Evolutionary conservation across 2,329 filamentous ascomycete species (phyloP).

Genomic region (Fusarium nisikadoi): DNA sequence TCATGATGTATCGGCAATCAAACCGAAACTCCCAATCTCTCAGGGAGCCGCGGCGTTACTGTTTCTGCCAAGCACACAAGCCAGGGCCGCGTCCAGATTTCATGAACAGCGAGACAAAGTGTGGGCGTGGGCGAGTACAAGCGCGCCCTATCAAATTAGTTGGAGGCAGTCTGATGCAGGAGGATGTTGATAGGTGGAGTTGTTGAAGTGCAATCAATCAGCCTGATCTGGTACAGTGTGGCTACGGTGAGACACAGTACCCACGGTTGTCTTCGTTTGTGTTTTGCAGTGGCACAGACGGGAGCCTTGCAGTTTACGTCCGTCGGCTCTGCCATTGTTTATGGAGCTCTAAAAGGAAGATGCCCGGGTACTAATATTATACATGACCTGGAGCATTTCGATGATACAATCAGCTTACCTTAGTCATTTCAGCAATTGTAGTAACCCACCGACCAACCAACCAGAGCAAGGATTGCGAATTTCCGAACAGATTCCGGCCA

Average conservation of each 20-base stretch:
- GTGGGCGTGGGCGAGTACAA: conserved; percentile 23
- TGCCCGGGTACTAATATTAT: not conserved
- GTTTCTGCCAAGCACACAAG: conserved; percentile 25
- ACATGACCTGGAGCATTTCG: not conserved
- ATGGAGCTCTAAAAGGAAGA: conserved; percentile 16
- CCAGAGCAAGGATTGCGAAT: conserved; percentile 22
- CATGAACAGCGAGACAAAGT: conserved; percentile 21
- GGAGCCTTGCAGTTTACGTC: conserved; percentile 27
- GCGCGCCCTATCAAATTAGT: conserved; percentile 22
- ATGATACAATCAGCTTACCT: conserved; percentile 13
- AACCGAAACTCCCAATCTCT: conserved; percentile 19
- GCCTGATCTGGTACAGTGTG: conserved; percentile 19
- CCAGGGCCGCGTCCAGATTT: conserved; percentile 2
- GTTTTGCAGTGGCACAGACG: conserved; percentile 21
- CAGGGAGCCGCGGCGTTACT: conserved; percentile 20
- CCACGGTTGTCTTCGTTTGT: not conserved
- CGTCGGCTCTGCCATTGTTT: conserved; percentile 16
- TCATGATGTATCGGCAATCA: conserved; percentile 34
- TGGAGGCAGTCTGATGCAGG: conserved; percentile 13
- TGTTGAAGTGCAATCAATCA: conserved; percentile 6
- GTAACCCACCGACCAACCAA: not conserved
- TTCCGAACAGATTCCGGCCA: conserved; percentile 32
- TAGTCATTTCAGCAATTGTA: conserved; percentile 2
- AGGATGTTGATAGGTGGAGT: conserved; percentile 33
- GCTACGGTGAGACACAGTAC: not conserved